These are phyloP conservation scores for Simmondsia chinensis DNA, from an alignment of 148 eudicot species.

Conservation along the genomic window DNA sequence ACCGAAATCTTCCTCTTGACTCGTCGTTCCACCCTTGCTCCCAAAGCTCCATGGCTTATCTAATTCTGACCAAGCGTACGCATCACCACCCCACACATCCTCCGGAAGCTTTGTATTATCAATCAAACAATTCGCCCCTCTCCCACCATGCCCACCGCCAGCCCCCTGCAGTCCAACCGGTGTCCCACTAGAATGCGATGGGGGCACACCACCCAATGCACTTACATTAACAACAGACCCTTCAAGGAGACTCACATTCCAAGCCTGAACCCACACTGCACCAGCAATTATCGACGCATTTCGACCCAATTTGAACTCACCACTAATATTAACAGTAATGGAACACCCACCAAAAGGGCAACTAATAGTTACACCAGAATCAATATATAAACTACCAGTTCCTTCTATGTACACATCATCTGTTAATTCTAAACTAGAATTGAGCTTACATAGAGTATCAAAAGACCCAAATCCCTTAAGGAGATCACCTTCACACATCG, in stretches of 20 bases:
- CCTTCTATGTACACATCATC: constrained; percentile 53
- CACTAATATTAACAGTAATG: constrained; percentile 44
- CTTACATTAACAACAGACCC: constrained; percentile 59
- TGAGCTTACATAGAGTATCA: constrained; percentile 46
- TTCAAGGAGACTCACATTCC: constrained; percentile 23
- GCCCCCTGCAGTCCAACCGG: constrained; percentile 55
- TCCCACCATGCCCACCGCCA: constrained; percentile 89
- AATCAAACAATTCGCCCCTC: constrained; percentile 84
- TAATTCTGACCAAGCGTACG: constrained; percentile 66
- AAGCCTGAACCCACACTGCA: constrained; percentile 30
- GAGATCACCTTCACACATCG: constrained; percentile 53
- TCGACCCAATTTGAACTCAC: constrained; percentile 38
- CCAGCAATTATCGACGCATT: constrained; percentile 44
- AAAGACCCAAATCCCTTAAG: constrained; percentile 66
- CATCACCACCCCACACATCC: constrained; percentile 96
- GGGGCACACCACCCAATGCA: constrained; percentile 49
- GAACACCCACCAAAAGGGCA: constrained; percentile 58
- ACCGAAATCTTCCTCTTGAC: constrained; percentile 61
- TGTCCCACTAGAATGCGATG: constrained; percentile 51
- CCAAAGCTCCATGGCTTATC: constrained; percentile 76
- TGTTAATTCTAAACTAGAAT: constrained; percentile 39
- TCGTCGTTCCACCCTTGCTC: constrained; percentile 72
- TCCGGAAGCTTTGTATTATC: constrained; percentile 55
- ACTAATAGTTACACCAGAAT: constrained; percentile 37
- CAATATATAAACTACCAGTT: constrained; percentile 45